Evolutionary conservation across 345 rosid genomes (phyloP), one percentile per base, ranked within the genome.

Genomic region (Citrus hindsii): DNA sequence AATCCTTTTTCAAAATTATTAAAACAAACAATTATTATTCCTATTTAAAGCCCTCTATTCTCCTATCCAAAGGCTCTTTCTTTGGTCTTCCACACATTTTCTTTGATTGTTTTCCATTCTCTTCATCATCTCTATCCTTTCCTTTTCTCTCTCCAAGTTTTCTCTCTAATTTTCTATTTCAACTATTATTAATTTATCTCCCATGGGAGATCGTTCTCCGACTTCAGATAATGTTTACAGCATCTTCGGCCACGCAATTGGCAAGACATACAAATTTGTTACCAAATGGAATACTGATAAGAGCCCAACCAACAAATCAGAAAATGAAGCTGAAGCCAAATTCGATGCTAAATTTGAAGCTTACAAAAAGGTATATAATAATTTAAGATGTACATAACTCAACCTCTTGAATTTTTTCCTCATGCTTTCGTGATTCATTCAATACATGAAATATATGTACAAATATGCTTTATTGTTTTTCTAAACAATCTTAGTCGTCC

Each of bases 201-300:
- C 67, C 60, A 90, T 88, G 94, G 88, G 78, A 76, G 85, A 81
- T 65, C 83, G 91, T 2, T 73, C 91, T 24, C 77, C 84, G 55
- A 65, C 79, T 35, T 48, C 85, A 53, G 90, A 88, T 16, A 19
- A 9, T 77, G 80, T 78, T 60, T 59, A 72, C 56, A 66, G 73
- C 76, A 76, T 84, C 77, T 82, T 90, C 60, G 88, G 89, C 62
- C 75, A 86, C 19, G 82, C 80, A 28, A 75, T 86, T 76, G 84
- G 88, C 74, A 93, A 84, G 83, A 92, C 89, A 1, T 90, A 86
- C 88, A 94, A 88, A 73, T 58, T 81, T 92, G 66, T 87, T 78
- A 77, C 75, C 73, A 92, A 84, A 83, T 77, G 88, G 89, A 74
- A 88, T 55, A 80, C 74, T 40, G 80, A 82, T 35, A 84, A 84